A percentile compares a stretch with the other conserved stretches of the same genome.
These are phyloP conservation scores for Suillus brevipes DNA, from an alignment of 768 basidiomycete species.

Conservation along the genomic window DNA sequence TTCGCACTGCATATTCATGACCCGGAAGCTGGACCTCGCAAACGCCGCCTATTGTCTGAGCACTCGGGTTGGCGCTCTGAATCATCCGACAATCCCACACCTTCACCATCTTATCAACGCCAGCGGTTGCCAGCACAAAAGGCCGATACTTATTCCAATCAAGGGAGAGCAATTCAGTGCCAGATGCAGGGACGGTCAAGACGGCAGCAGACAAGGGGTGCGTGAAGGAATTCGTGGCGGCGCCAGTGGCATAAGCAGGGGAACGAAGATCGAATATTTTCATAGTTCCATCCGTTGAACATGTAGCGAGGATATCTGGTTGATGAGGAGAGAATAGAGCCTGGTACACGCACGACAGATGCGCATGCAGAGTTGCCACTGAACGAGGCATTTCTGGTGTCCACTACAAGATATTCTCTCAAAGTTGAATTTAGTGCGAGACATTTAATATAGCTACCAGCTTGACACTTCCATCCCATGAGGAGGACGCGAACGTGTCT, in stretches of 20 bases:
- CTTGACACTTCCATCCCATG: slow-evolving; percentile 92
- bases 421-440: background rate
- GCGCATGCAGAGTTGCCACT: slow-evolving; percentile 78
- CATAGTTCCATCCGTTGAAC: slow-evolving; percentile 84
- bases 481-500: slow-evolving; percentile 81
- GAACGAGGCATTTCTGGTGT: slow-evolving; percentile 79
- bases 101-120: slow-evolving; percentile 74
- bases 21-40: slow-evolving; percentile 73
- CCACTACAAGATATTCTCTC: slow-evolving; percentile 59
- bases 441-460: slow-evolving; percentile 53
- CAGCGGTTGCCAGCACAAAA: slow-evolving; percentile 71
- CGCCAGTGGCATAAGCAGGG: slow-evolving; percentile 56
- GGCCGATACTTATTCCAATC: slow-evolving; percentile 96
- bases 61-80: slow-evolving; percentile 47
- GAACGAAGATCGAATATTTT: slow-evolving; percentile 79
- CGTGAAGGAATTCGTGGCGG: slow-evolving; percentile 57
- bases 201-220: slow-evolving; percentile 68
- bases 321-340: slow-evolving; percentile 92
- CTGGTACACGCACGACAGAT: slow-evolving; percentile 84
- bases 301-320: slow-evolving; percentile 77
- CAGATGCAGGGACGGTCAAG: slow-evolving; percentile 76
- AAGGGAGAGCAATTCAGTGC: slow-evolving; percentile 74
- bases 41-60: slow-evolving; percentile 62
- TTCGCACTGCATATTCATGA: slow-evolving; percentile 88
- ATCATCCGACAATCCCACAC: slow-evolving; percentile 92